These are phyloP conservation scores for Penicillium sp. DNA, from an alignment of 2,329 filamentous ascomycete species.

Conservation along the genomic window DNA sequence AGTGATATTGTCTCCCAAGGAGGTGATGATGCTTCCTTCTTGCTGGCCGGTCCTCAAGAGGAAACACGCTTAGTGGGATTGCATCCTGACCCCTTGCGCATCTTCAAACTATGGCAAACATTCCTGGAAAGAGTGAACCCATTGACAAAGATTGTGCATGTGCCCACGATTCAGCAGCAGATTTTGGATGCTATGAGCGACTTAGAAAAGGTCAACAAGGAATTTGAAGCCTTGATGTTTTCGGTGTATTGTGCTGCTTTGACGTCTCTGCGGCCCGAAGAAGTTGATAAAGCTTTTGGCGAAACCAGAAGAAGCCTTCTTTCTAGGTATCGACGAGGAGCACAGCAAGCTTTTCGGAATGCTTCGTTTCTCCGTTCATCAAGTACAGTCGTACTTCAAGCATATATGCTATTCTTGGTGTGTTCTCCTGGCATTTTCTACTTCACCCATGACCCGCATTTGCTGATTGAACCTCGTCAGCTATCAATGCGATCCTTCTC, in stretches of 20 bases:
- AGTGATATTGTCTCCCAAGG: constrained; percentile 8
- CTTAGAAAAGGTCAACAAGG: constrained; percentile 9
- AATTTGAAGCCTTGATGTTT: constrained; percentile 61
- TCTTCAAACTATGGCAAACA: constrained; percentile 24
- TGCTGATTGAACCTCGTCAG: constrained; percentile 8
- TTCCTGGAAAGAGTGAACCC: constrained; percentile 46
- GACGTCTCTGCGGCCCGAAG: constrained; percentile 28
- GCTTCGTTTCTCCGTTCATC: constrained; percentile 38
- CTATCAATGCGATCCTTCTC: constrained; percentile 32
- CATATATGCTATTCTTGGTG: constrained; percentile 43
- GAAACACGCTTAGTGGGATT: constrained; percentile 4
- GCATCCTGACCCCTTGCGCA: constrained; percentile 17
- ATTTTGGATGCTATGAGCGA: constrained; percentile 22
- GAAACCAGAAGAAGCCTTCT: constrained; percentile 16
- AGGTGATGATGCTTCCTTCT: constrained; percentile 6
- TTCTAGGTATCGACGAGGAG: constrained; percentile 13
- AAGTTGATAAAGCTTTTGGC: constrained; percentile 17
- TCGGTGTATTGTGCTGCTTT: constrained; percentile 53
- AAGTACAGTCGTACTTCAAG: constrained; percentile 43
- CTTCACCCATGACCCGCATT: not conserved
- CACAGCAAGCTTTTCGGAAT: constrained; percentile 16
- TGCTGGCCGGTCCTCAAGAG: constrained; percentile 8
- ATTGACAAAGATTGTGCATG: constrained; percentile 65
- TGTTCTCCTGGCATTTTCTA: not conserved
- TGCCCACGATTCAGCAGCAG: constrained; percentile 50